Evolutionary conservation across 208 protist genomes (phyloP).

Genomic region (Phytomonas sp.): DNA sequence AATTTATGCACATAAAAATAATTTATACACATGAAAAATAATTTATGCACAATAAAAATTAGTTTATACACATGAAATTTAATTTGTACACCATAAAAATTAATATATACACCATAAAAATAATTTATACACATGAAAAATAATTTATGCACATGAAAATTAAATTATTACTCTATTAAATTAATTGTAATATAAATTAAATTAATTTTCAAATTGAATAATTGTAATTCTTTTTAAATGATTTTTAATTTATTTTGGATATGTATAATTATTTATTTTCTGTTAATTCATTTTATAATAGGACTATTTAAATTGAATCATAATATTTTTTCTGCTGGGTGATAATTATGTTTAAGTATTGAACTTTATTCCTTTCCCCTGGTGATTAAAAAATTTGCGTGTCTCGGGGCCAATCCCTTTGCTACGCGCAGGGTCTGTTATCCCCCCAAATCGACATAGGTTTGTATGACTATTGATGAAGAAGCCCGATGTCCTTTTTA

Average conservation of each 20-base stretch:
- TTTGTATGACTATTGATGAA: conserved; percentile 3
- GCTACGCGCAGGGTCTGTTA: neutral
- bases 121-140: no score
- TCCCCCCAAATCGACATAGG: neutral
- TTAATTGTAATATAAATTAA: conserved; percentile 1
- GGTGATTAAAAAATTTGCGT: neutral
- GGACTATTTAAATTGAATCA: neutral
- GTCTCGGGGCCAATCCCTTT: neutral
- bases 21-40: neutral
- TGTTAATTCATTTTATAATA: neutral
- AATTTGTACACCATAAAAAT: conserved; percentile 2
- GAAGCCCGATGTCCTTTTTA: neutral
- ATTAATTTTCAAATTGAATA: conserved; percentile 3
- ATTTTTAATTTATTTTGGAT: neutral
- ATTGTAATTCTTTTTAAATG: neutral
- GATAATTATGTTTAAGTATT: conserved; percentile 1
- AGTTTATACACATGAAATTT: neutral
- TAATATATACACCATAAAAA: no score
- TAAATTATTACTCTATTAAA: no score
- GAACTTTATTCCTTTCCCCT: neutral
- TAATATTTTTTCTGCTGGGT: neutral
- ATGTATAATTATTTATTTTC: neutral
- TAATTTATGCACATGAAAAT: no score
- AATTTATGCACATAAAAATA: conserved; percentile 1
- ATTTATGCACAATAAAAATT: conserved; percentile 1